Percentiles rank a stretch among this genome's conserved stretches.
phyloP scores from a whole-genome alignment of 1,284 basidiomycete species.

The Boletus semigastroideus region DNA sequence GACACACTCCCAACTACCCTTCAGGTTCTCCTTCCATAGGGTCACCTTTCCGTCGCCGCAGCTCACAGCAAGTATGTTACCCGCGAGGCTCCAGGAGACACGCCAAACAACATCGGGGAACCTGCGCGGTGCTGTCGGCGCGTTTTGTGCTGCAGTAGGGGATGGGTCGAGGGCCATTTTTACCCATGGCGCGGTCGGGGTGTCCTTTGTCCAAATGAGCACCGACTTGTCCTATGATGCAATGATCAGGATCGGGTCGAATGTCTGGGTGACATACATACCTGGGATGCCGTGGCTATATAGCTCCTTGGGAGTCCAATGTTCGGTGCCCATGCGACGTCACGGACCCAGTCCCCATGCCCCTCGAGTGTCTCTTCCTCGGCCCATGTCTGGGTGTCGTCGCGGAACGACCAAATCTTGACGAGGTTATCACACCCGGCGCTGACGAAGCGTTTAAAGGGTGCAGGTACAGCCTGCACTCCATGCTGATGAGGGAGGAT shows the following conservation, averaged over 20 bases:
- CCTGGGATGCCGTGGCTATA: conserved; percentile 93
- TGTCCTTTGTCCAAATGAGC: conserved; percentile 91
- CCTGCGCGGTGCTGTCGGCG: conserved; percentile 52
- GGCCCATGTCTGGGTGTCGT: conserved; percentile 79
- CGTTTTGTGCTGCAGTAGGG: conserved; percentile 35
- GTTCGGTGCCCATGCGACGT: conserved; percentile 97
- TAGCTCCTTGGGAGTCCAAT: conserved; percentile 94
- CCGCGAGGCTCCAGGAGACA: conserved; percentile 95
- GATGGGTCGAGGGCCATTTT: conserved; percentile 85
- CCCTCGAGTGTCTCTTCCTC: conserved; percentile 88
- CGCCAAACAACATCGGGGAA: conserved; percentile 98
- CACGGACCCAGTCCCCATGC: conserved; percentile 96
- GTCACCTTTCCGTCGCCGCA: conserved; percentile 98
- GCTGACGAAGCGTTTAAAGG: conserved; percentile 87
- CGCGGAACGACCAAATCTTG: conserved; percentile 89
- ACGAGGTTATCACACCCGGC: conserved; percentile 97
- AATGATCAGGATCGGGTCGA: background rate
- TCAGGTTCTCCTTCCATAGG: conserved; percentile 97
- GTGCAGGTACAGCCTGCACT: conserved; percentile 39
- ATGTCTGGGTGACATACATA: conserved; percentile 30
- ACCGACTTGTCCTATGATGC: conserved; percentile 78
- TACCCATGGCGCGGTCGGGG: conserved; percentile 77
- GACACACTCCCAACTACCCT: conserved; percentile 94
- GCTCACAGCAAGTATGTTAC: conserved; percentile 95
- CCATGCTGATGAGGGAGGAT: conserved; percentile 59